phyloP scores from a whole-genome alignment of 805 yeast genomes.

The Myxozyma mucilagina region DNA sequence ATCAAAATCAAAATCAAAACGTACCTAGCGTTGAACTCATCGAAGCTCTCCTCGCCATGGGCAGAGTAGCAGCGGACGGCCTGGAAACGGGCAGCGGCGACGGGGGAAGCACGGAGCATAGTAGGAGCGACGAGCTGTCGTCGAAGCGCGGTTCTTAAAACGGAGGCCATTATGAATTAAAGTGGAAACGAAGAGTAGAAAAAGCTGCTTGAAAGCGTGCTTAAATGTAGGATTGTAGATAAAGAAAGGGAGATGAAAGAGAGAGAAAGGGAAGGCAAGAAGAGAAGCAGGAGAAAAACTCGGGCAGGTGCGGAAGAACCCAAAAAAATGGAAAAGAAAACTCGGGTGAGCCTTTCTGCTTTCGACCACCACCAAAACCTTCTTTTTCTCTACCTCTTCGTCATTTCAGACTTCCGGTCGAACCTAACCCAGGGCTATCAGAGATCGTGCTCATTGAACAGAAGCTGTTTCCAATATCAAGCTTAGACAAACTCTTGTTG shows the following conservation, averaged over 20 bases:
- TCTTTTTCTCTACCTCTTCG: neutral
- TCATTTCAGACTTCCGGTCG: too few species aligned
- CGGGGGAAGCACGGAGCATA: neutral
- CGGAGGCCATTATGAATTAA: constrained; percentile 15
- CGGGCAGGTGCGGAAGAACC: neutral
- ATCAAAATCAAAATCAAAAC: constrained; percentile 31
- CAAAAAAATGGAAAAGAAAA: neutral
- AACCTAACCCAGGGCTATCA: too few species aligned
- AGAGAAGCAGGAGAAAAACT: neutral
- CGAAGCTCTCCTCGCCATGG: constrained; percentile 90
- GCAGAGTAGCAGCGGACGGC: constrained; percentile 66
- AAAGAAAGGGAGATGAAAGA: neutral
- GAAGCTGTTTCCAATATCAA: too few species aligned
- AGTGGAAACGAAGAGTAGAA: neutral
- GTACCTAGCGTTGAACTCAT: constrained; percentile 84
- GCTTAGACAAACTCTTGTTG: too few species aligned
- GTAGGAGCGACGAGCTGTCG: constrained; percentile 1
- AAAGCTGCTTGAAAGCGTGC: neutral
- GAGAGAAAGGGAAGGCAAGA: neutral
- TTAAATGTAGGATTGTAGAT: neutral
- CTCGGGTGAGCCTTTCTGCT: constrained; percentile 12
- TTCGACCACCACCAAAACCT: neutral
- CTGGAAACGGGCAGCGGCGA: constrained; percentile 30
- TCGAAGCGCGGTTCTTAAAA: constrained; percentile 21
- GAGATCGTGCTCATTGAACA: too few species aligned